A percentile compares a stretch with the other conserved stretches of the same genome.
phyloP scores from a whole-genome alignment of 2,329 filamentous ascomycete genomes.

The Monosporascus ibericus region DNA sequence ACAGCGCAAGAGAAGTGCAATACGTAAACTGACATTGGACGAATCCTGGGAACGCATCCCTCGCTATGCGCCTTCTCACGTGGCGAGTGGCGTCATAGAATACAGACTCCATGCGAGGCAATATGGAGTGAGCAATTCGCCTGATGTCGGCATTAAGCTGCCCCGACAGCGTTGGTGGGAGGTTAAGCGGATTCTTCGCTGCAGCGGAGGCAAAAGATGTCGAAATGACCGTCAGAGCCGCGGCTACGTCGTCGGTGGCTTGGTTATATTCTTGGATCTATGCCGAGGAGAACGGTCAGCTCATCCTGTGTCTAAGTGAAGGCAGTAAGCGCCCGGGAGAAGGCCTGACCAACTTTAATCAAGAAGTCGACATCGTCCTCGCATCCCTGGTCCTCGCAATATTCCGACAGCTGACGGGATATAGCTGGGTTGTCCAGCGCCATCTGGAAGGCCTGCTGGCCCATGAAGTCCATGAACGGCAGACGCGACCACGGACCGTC shows the following conservation, averaged over 20 bases:
- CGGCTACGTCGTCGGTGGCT: constrained; percentile 37
- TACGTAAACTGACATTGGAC: constrained; percentile 45
- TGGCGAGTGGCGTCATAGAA: constrained; percentile 37
- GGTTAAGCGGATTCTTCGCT: constrained; percentile 31
- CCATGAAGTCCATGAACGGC: constrained; percentile 40
- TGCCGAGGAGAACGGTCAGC: neutral
- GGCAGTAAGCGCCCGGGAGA: neutral
- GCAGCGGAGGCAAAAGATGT: constrained; percentile 32
- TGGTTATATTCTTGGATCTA: constrained; percentile 39
- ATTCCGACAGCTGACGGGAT: constrained; percentile 39
- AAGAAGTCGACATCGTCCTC: constrained; percentile 47
- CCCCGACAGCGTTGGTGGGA: constrained; percentile 34
- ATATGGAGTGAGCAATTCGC: constrained; percentile 34
- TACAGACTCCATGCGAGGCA: constrained; percentile 40
- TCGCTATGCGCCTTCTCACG: constrained; percentile 37
- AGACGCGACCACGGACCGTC: constrained; percentile 6
- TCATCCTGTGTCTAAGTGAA: neutral
- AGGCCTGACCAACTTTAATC: constrained; percentile 33
- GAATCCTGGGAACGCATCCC: constrained; percentile 45
- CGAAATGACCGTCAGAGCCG: constrained; percentile 38
- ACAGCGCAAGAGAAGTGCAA: constrained; percentile 35
- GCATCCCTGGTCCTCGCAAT: constrained; percentile 40
- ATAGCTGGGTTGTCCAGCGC: constrained; percentile 43
- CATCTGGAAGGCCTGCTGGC: constrained; percentile 42
- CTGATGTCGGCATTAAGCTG: constrained; percentile 41